These are phyloP conservation scores for Populus hybrid DNA, from an alignment of 441 rosid species.

Conservation along the genomic window DNA sequence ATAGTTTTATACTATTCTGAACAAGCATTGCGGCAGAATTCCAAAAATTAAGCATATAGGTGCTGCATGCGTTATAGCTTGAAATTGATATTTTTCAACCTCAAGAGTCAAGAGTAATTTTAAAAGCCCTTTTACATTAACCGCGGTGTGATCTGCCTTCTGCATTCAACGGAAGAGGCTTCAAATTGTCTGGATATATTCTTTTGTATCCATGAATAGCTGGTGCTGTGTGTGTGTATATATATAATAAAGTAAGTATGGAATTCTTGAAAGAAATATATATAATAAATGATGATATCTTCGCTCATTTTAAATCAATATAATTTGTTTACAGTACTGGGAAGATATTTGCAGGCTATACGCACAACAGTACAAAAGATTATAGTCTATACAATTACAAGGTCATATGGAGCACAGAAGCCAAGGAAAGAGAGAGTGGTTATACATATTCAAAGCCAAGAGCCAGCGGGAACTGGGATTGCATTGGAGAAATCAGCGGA, in stretches of 20 bases:
- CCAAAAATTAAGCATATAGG: no score
- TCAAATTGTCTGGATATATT: background rate
- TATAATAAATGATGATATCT: background rate
- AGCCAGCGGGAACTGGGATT: constrained; percentile 30
- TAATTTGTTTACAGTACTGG: background rate
- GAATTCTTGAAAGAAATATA: background rate
- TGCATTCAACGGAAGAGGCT: background rate
- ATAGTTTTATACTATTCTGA: no score
- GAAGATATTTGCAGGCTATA: background rate
- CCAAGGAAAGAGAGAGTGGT: background rate
- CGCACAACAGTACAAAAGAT: background rate
- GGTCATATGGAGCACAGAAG: constrained; percentile 7
- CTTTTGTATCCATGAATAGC: background rate
- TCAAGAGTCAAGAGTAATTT: no score
- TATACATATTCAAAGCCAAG: constrained; percentile 4
- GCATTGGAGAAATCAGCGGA: constrained; percentile 57
- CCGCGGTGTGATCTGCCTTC: no score
- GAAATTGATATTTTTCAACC: no score
- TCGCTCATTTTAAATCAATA: background rate
- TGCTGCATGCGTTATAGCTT: no score
- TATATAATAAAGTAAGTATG: no score
- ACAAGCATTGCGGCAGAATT: no score
- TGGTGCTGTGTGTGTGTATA: no score
- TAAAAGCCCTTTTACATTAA: no score
- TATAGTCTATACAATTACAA: background rate